Percentiles rank a stretch among this genome's conserved stretches.
phyloP scores from a whole-genome alignment of 1,284 basidiomycete genomes.

The Somion occarium region DNA sequence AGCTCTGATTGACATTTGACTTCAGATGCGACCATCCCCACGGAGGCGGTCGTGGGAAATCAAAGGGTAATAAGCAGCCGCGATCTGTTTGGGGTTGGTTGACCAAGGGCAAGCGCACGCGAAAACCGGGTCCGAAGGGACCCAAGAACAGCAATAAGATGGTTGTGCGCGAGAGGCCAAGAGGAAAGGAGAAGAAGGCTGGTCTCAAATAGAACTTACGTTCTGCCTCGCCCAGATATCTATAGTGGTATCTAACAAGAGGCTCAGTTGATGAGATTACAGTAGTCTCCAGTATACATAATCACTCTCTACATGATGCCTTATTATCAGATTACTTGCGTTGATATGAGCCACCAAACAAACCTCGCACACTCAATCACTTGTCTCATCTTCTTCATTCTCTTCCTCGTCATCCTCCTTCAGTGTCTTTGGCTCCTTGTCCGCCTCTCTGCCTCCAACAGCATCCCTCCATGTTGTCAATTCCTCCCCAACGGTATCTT shows the following conservation, averaged over 20 bases:
- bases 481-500: constrained; percentile 50
- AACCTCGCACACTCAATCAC: neutral
- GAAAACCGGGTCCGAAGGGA: constrained; percentile 83
- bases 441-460: constrained; percentile 54
- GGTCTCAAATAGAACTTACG: neutral
- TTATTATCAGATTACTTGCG: too few species aligned
- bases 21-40: constrained; percentile 88
- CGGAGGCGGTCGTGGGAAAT: constrained; percentile 97
- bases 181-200: constrained; percentile 70
- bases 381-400: constrained; percentile 30
- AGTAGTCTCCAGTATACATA: too few species aligned
- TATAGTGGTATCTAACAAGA: too few species aligned
- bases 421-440: constrained; percentile 29
- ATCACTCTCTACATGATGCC: too few species aligned
- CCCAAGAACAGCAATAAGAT: constrained; percentile 92
- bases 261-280: too few species aligned
- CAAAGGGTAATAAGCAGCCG: constrained; percentile 93
- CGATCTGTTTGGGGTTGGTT: constrained; percentile 90
- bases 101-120: constrained; percentile 88
- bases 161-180: constrained; percentile 85
- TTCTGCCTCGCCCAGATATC: neutral
- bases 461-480: constrained; percentile 67
- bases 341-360: neutral
- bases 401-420: constrained; percentile 39
- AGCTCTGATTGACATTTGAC: constrained; percentile 9